phyloP scores from a whole-genome alignment of 75 land plant genomes.

The Pinus albicaulis region DNA sequence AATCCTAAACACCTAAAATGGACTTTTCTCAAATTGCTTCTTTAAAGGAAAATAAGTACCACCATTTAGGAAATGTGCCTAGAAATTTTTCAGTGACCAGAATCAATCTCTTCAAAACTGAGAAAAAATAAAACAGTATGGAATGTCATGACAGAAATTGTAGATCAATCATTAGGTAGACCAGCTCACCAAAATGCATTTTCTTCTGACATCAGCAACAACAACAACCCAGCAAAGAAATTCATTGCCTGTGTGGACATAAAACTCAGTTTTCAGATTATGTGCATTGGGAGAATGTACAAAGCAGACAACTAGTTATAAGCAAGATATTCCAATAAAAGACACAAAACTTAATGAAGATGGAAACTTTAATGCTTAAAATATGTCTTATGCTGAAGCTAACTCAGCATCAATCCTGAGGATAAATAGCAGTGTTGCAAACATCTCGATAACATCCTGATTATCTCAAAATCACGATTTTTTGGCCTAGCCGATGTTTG shows the following conservation, averaged over 20 bases:
- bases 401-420: too few relatives aligned
- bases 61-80: neutral
- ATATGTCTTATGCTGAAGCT: too few relatives aligned
- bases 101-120: neutral
- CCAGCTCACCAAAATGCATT: constrained; percentile 51
- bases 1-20: neutral
- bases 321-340: too few relatives aligned
- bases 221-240: constrained; percentile 48
- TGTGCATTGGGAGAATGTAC: too few relatives aligned
- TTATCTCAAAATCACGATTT: too few relatives aligned
- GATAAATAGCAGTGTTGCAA: too few relatives aligned
- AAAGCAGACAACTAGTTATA: too few relatives aligned
- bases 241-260: constrained; percentile 47
- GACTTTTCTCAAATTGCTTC: neutral
- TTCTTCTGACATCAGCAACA: constrained; percentile 56
- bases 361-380: too few relatives aligned
- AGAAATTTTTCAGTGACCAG: neutral
- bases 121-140: too few relatives aligned
- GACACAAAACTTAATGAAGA: too few relatives aligned
- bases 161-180: neutral
- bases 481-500: too few relatives aligned
- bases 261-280: neutral
- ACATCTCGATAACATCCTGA: too few relatives aligned
- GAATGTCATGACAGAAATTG: neutral
- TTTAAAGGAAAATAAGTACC: neutral